A percentile compares a stretch with the other conserved stretches of the same genome.
phyloP scores from a whole-genome alignment of 257 asterid genomes.

The Mentha longifolia region DNA sequence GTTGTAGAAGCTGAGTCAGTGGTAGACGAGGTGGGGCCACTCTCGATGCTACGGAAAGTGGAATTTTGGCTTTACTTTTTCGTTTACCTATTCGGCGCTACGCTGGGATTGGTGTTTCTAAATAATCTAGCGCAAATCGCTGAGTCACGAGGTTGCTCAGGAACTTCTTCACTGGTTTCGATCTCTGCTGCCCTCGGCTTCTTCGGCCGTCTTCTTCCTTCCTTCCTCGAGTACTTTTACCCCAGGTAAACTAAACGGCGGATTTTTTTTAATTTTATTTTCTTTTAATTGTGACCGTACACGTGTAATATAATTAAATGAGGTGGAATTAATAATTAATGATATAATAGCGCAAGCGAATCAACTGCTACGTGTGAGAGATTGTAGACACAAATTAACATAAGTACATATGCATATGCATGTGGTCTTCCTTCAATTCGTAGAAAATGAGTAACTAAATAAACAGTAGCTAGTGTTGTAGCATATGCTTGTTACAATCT shows the following conservation, averaged over 20 bases:
- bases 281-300: too few species aligned
- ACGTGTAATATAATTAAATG: too few species aligned
- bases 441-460: too few species aligned
- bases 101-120: slow-evolving; percentile 69
- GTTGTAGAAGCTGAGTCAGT: neutral
- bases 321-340: neutral
- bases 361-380: neutral
- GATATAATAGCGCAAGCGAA: too few species aligned
- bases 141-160: slow-evolving; percentile 64
- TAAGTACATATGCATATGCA: neutral
- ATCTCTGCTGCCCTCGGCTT: slow-evolving; percentile 70
- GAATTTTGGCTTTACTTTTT: slow-evolving; percentile 77
- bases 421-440: neutral
- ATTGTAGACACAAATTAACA: neutral
- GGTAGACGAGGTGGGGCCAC: slow-evolving; percentile 47
- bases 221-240: slow-evolving; percentile 55
- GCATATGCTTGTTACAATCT: neutral
- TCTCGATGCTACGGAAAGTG: slow-evolving; percentile 51
- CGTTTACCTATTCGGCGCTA: slow-evolving; percentile 70
- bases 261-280: neutral
- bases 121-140: slow-evolving; percentile 83
- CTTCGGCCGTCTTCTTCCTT: slow-evolving; percentile 87
- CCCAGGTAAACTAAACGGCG: slow-evolving; percentile 38
- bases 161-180: slow-evolving; percentile 62
- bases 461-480: neutral